These are phyloP conservation scores for Arabidopsis suecica DNA, from an alignment of 345 rosid species.

Conservation along the genomic window DNA sequence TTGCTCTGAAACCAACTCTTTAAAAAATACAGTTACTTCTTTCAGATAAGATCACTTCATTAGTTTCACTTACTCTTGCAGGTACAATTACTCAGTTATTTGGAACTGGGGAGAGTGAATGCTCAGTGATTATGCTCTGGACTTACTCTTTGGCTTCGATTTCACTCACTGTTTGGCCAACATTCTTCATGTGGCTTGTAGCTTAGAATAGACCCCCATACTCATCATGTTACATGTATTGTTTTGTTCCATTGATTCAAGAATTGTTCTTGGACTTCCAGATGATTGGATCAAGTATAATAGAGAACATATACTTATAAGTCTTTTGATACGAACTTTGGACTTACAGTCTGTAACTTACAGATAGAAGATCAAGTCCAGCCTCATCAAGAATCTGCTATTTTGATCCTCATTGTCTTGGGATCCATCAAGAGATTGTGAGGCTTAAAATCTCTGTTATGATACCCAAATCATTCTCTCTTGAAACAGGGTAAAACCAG, in stretches of 20 bases:
- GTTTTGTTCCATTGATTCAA: slow-evolving; percentile 21
- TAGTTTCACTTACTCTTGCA: slow-evolving; percentile 23
- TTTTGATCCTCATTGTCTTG: slow-evolving; percentile 80
- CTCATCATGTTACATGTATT: not conserved
- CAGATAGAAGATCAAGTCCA: too few relatives aligned
- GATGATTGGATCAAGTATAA: not conserved
- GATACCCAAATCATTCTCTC: not conserved
- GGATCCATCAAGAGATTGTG: slow-evolving; percentile 96
- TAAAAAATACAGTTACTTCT: not conserved
- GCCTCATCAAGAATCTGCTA: slow-evolving; percentile 68
- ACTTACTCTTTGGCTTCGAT: slow-evolving; percentile 65
- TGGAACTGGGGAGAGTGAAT: slow-evolving; percentile 68
- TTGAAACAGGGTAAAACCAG: not conserved
- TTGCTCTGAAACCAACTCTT: slow-evolving; percentile 14
- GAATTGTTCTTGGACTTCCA: slow-evolving; percentile 2
- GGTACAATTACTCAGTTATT: slow-evolving; percentile 73
- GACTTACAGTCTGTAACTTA: too few relatives aligned
- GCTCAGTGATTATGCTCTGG: slow-evolving; percentile 75
- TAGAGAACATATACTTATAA: not conserved
- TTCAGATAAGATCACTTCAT: not conserved
- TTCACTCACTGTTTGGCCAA: slow-evolving; percentile 72
- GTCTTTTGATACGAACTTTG: not conserved
- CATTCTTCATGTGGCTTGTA: slow-evolving; percentile 71
- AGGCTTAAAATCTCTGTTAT: slow-evolving; percentile 88
- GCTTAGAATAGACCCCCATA: slow-evolving; percentile 34